phyloP scores from a whole-genome alignment of 371 early-diverging fungal species.

The Mucor velutinosus region DNA sequence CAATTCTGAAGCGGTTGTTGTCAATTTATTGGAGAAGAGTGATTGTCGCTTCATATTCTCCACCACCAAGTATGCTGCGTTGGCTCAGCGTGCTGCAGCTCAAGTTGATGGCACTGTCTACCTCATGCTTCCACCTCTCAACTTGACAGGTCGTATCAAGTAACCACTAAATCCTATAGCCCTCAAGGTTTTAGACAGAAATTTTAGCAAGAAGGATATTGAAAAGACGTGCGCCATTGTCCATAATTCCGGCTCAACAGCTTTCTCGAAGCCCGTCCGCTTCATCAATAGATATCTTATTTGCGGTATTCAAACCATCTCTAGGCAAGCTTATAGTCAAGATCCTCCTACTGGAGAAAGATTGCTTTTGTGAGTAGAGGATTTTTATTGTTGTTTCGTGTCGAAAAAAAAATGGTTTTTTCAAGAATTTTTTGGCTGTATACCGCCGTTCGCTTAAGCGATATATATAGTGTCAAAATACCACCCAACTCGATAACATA shows the following conservation, averaged over 20 bases:
- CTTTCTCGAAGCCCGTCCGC: conserved; percentile 24
- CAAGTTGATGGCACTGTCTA: background rate
- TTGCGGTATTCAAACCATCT: background rate
- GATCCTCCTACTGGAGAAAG: no score
- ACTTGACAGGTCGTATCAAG: conserved; percentile 9
- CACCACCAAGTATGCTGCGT: conserved; percentile 16
- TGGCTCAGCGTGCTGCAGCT: conserved; percentile 7
- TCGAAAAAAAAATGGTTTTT: no score
- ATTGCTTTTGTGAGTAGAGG: no score
- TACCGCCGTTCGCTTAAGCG: no score
- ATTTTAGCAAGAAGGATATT: conserved; percentile 16
- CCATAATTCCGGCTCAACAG: conserved; percentile 27
- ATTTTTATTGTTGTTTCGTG: background rate
- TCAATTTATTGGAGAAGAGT: conserved; percentile 28
- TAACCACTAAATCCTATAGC: conserved; percentile 11
- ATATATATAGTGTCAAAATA: no score
- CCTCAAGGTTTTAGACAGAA: background rate
- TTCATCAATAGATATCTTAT: conserved; percentile 21
- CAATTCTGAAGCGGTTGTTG: conserved; percentile 34
- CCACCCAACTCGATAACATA: no score
- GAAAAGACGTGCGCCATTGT: conserved; percentile 16
- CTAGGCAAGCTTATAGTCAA: background rate
- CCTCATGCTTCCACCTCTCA: background rate
- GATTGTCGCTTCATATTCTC: conserved; percentile 16
- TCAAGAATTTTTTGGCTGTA: no score